These are phyloP conservation scores for Penicillium janthinellum DNA, from an alignment of 2,329 filamentous ascomycete genomes.

Conservation along the genomic window DNA sequence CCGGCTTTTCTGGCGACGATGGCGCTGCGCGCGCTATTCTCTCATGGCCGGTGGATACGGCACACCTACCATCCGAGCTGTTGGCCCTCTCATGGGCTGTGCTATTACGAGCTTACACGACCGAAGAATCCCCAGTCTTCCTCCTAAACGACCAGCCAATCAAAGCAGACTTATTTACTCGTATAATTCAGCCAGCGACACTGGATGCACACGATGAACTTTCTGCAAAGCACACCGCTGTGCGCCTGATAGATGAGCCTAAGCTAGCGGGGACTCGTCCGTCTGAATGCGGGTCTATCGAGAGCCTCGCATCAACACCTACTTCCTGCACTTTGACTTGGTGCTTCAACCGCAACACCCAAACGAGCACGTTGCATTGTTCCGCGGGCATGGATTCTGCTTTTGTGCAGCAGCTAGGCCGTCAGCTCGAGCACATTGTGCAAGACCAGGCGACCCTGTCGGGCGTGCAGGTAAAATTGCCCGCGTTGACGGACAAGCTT, in stretches of 20 bases:
- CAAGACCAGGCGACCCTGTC: constrained; percentile 24
- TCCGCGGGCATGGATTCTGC: constrained; percentile 24
- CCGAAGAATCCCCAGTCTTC: constrained; percentile 37
- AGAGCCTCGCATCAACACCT: neutral
- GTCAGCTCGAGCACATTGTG: constrained; percentile 32
- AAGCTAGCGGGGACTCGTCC: neutral
- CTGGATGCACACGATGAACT: constrained; percentile 15
- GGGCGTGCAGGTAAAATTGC: constrained; percentile 15
- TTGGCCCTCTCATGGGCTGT: constrained; percentile 34
- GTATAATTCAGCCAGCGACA: constrained; percentile 20
- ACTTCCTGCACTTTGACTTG: constrained; percentile 26
- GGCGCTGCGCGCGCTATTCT: constrained; percentile 16
- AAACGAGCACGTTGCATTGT: constrained; percentile 30
- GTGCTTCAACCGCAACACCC: constrained; percentile 24
- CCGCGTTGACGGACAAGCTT: constrained; percentile 6
- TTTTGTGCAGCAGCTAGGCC: constrained; percentile 33
- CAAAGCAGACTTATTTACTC: constrained; percentile 26
- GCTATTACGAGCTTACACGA: constrained; percentile 35
- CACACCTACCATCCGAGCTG: constrained; percentile 21
- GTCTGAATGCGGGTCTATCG: neutral
- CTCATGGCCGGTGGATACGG: constrained; percentile 22
- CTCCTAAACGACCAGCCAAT: constrained; percentile 30
- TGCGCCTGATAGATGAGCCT: constrained; percentile 23
- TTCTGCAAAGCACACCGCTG: constrained; percentile 26
- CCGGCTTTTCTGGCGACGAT: constrained; percentile 8